Evolutionary conservation across 1,284 basidiomycete species (phyloP).

Genomic region (Sporisorium scitamineum): DNA sequence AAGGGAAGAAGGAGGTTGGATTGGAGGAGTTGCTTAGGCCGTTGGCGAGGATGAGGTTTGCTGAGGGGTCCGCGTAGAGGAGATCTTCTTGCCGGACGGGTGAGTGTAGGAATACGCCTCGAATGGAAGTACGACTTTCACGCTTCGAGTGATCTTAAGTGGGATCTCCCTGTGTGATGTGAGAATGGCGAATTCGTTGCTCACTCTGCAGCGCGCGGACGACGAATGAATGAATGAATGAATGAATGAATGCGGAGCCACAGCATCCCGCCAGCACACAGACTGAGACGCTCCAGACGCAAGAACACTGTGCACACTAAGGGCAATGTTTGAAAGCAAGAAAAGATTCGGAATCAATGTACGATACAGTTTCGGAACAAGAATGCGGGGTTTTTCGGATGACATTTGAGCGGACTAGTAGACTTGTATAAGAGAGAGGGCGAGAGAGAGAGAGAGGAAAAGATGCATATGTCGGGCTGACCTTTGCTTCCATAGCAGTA

Average conservation of each 20-base stretch:
- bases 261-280: too few relatives aligned
- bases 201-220: too few relatives aligned
- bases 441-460: not conserved
- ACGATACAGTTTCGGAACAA: not conserved
- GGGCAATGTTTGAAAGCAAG: too few relatives aligned
- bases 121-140: not conserved
- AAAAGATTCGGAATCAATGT: not conserved
- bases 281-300: not conserved
- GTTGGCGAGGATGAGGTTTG: conserved; percentile 37
- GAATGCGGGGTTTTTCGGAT: not conserved
- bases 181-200: too few relatives aligned
- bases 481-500: not conserved
- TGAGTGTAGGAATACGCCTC: not conserved
- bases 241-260: too few relatives aligned
- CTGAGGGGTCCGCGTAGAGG: not conserved
- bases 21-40: conserved; percentile 39
- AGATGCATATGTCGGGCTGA: not conserved
- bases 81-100: too few relatives aligned
- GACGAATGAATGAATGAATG: too few relatives aligned
- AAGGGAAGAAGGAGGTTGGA: not conserved
- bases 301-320: too few relatives aligned
- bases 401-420: not conserved
- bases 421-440: too few relatives aligned
- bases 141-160: not conserved
- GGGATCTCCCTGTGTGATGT: too few relatives aligned